phyloP scores from a whole-genome alignment of 2,329 filamentous ascomycete genomes.

The Stagonosporopsis cucurbitacearum region DNA sequence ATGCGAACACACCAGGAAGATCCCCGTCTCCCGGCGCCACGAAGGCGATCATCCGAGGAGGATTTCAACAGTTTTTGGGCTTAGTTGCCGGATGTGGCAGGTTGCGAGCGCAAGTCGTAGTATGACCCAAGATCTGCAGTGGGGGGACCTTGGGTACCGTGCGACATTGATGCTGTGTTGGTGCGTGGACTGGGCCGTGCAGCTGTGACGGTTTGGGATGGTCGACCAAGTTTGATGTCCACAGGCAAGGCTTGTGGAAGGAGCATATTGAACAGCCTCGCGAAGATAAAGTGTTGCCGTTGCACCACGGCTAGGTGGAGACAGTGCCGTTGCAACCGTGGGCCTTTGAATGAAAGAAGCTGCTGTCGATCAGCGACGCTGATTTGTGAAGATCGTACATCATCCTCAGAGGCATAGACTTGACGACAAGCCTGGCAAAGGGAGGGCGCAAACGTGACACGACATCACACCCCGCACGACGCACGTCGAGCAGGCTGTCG shows the following conservation, averaged over 20 bases:
- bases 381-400: background rate
- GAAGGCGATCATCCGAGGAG: slow-evolving; percentile 35
- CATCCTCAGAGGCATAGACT: background rate
- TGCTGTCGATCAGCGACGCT: background rate
- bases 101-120: slow-evolving; percentile 19
- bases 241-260: background rate
- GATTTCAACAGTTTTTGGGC: slow-evolving; percentile 26
- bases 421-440: background rate
- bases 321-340: background rate
- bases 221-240: background rate
- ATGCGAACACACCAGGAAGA: slow-evolving; percentile 2
- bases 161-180: slow-evolving; percentile 3
- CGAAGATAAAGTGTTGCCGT: background rate
- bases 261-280: background rate
- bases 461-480: background rate
- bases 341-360: background rate
- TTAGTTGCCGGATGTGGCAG: slow-evolving; percentile 29
- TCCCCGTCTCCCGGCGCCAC: slow-evolving; percentile 21
- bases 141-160: slow-evolving; percentile 5
- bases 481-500: background rate
- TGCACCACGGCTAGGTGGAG: background rate
- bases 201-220: background rate
- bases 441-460: background rate
- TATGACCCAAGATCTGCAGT: slow-evolving; percentile 10
- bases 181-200: slow-evolving; percentile 1